phyloP scores from a whole-genome alignment of 768 basidiomycete genomes.

The Tubosaeta sp. region DNA sequence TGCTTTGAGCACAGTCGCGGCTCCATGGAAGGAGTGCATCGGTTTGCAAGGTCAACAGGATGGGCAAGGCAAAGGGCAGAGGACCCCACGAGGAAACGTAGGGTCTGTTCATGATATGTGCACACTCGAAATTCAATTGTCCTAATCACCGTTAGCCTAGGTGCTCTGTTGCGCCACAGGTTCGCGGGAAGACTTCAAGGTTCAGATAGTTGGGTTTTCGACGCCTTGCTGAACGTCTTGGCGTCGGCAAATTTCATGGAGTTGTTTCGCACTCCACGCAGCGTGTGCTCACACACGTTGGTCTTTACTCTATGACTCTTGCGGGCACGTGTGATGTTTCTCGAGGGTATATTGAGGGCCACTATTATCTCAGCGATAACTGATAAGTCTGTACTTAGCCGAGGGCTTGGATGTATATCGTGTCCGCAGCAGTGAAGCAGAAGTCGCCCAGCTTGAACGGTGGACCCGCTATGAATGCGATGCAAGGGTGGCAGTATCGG shows the following conservation, averaged over 20 bases:
- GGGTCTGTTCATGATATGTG: neutral
- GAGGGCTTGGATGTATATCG: neutral
- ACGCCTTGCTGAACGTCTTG: neutral
- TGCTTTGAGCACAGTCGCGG: no score
- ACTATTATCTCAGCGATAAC: neutral
- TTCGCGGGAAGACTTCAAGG: slow-evolving; percentile 13
- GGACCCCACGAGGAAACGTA: neutral
- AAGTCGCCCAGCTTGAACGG: neutral
- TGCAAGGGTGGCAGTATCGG: slow-evolving; percentile 1
- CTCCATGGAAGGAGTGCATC: no score
- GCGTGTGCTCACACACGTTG: neutral
- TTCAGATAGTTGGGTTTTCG: neutral
- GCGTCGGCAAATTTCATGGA: neutral
- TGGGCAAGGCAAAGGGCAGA: no score
- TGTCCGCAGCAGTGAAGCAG: neutral
- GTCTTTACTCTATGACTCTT: neutral
- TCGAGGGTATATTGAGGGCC: neutral
- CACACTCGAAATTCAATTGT: neutral
- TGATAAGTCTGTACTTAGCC: neutral
- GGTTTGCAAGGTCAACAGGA: no score
- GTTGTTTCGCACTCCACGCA: neutral
- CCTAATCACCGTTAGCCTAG: neutral
- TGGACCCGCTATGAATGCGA: neutral
- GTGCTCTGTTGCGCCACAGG: slow-evolving; percentile 1
- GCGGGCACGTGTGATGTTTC: neutral